phyloP scores from a whole-genome alignment of 345 rosid species.

The Cardamine resedifolia region DNA sequence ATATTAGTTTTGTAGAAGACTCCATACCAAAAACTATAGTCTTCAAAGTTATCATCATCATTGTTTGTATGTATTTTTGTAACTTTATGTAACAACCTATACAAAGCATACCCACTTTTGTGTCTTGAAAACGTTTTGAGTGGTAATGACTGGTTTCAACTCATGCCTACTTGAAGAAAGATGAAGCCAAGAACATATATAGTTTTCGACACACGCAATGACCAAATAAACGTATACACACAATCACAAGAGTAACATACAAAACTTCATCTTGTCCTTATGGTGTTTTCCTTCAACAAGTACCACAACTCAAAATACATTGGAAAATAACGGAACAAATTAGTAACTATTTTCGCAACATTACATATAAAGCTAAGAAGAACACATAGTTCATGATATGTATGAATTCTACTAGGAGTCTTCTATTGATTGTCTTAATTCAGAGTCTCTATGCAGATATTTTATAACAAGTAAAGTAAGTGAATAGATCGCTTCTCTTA shows the following conservation, averaged over 20 bases:
- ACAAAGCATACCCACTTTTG: conserved; percentile 15
- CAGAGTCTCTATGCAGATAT: neutral
- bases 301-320: neutral
- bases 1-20: neutral
- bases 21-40: conserved; percentile 19
- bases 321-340: neutral
- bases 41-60: conserved; percentile 27
- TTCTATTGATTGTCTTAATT: too few species aligned
- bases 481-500: neutral
- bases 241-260: neutral
- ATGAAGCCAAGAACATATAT: conserved; percentile 17
- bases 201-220: neutral
- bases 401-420: too few species aligned
- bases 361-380: neutral
- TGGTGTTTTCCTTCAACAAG: neutral
- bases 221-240: neutral
- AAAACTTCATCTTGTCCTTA: neutral
- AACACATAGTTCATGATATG: too few species aligned
- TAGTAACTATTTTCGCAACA: neutral
- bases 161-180: conserved; percentile 17
- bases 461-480: neutral
- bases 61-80: conserved; percentile 20
- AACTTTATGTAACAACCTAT: conserved; percentile 22
- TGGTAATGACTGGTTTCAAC: conserved; percentile 28
- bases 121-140: conserved; percentile 13